Percentiles rank a stretch among this genome's conserved stretches.
Conservation (phyloP, 2,329 filamentous ascomycete genomes). For the Cylindrodendrum hubeiense region DNA sequence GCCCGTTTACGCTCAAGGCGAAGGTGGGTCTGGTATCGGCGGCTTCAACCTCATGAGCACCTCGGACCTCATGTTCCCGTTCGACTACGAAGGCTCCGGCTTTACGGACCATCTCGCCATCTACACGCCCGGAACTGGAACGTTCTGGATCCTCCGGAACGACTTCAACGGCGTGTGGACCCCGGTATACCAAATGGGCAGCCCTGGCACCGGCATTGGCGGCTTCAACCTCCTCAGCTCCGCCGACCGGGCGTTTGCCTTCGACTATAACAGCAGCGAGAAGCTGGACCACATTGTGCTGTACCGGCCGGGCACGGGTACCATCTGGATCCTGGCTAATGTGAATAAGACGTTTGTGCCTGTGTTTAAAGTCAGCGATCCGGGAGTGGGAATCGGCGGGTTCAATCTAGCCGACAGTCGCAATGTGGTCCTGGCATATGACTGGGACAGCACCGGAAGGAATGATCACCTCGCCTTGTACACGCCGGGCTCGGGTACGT, state of each 20-base stretch:
- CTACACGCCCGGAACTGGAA: slow-evolving; percentile 8
- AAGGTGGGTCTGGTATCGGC: too few species aligned
- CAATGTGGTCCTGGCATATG: too few species aligned
- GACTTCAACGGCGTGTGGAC: background rate
- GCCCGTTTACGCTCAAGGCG: too few species aligned
- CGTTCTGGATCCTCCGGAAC: slow-evolving; percentile 11
- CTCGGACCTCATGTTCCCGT: too few species aligned
- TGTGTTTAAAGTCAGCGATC: too few species aligned
- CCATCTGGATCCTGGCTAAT: background rate
- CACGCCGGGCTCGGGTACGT: too few species aligned
- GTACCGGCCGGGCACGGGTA: background rate
- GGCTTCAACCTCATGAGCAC: too few species aligned
- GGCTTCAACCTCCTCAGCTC: slow-evolving; percentile 12
- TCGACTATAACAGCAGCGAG: slow-evolving; percentile 7
- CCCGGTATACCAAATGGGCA: slow-evolving; percentile 10
- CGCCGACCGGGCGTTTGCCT: slow-evolving; percentile 13
- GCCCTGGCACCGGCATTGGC: slow-evolving; percentile 14
- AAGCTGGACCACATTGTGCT: slow-evolving; percentile 13
- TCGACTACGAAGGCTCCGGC: slow-evolving; percentile 3
- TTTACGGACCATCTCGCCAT: slow-evolving; percentile 5
- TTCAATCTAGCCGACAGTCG: too few species aligned
- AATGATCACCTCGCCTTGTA: too few species aligned
- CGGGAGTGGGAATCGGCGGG: too few species aligned
- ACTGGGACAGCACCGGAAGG: too few species aligned
- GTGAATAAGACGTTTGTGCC: too few species aligned